Conservation (phyloP, 2,329 filamentous ascomycete species). For the Podosphaera xanthii region DNA sequence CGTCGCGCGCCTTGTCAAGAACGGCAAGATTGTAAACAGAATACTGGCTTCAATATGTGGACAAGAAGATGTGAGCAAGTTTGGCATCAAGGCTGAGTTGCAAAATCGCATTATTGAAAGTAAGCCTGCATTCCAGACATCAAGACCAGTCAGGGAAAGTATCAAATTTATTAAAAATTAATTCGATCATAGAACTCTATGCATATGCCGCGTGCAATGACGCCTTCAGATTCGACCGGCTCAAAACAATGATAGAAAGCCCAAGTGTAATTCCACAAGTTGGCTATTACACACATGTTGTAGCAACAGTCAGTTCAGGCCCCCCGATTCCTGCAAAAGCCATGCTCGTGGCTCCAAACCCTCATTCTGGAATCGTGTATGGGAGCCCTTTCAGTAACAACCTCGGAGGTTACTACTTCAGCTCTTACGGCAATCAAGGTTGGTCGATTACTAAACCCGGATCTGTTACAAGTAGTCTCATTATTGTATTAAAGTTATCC, state of each 20-base stretch:
- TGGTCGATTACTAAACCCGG: neutral
- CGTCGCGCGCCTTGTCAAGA: slow-evolving; percentile 10
- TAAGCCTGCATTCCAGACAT: slow-evolving; percentile 25
- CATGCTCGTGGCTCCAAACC: neutral
- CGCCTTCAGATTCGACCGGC: slow-evolving; percentile 9
- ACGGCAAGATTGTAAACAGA: slow-evolving; percentile 13
- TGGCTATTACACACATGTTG: neutral
- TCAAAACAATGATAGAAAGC: slow-evolving; percentile 11
- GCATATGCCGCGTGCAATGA: slow-evolving; percentile 5
- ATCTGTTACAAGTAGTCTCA: too few relatives aligned
- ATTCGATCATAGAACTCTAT: neutral
- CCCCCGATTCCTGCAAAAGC: neutral
- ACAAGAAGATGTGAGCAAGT: slow-evolving; percentile 49
- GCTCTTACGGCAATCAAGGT: neutral
- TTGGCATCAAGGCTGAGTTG: slow-evolving; percentile 66
- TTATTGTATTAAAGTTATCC: slow-evolving; percentile 15
- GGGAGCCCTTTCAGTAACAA: neutral
- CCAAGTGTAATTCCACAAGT: slow-evolving; percentile 4
- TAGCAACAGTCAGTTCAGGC: too few relatives aligned
- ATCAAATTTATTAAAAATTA: neutral
- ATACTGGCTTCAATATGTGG: slow-evolving; percentile 31
- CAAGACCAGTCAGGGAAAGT: neutral
- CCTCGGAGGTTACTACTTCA: neutral
- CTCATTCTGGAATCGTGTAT: neutral
- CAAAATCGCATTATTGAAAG: slow-evolving; percentile 57